Evolutionary conservation across 2,329 filamentous ascomycete genomes (phyloP).

Genomic region (Microdochium trichocladiopsis): DNA sequence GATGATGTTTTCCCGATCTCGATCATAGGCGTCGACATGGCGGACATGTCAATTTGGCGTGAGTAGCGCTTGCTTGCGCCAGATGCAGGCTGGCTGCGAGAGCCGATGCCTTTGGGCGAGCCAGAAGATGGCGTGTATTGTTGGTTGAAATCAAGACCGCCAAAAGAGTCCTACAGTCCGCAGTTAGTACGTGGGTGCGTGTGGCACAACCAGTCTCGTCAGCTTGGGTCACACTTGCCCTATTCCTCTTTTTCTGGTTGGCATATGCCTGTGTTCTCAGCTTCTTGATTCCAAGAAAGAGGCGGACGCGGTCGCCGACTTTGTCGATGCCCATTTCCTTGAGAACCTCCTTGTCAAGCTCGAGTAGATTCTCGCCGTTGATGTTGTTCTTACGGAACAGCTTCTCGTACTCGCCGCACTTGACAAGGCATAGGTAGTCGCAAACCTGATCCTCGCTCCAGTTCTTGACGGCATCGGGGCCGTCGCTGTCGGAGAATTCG

Average conservation of each 20-base stretch:
- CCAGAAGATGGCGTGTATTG: constrained; percentile 49
- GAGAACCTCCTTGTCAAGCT: constrained; percentile 93
- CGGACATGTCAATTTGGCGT: constrained; percentile 45
- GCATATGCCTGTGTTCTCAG: constrained; percentile 69
- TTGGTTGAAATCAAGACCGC: constrained; percentile 57
- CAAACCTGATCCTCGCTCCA: constrained; percentile 92
- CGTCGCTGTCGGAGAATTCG: constrained; percentile 81
- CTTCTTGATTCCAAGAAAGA: constrained; percentile 81
- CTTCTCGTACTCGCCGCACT: constrained; percentile 89
- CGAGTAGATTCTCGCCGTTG: constrained; percentile 91
- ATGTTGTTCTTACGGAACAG: constrained; percentile 90
- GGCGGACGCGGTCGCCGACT: constrained; percentile 88
- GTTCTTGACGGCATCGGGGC: constrained; percentile 67
- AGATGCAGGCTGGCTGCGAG: constrained; percentile 35
- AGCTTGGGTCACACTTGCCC: constrained; percentile 47
- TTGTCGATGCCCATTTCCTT: constrained; percentile 99
- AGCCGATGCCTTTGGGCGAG: constrained; percentile 53
- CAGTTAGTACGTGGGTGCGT: constrained; percentile 12
- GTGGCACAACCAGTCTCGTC: too few relatives aligned
- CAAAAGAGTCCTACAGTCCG: constrained; percentile 67
- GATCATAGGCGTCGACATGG: constrained; percentile 28
- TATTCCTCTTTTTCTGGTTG: constrained; percentile 75
- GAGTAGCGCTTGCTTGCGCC: constrained; percentile 58
- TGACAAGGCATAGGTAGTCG: constrained; percentile 85
- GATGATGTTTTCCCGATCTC: constrained; percentile 50